Evolutionary conservation across 805 yeast genomes (phyloP).

Genomic region (Yarrowia sp.): DNA sequence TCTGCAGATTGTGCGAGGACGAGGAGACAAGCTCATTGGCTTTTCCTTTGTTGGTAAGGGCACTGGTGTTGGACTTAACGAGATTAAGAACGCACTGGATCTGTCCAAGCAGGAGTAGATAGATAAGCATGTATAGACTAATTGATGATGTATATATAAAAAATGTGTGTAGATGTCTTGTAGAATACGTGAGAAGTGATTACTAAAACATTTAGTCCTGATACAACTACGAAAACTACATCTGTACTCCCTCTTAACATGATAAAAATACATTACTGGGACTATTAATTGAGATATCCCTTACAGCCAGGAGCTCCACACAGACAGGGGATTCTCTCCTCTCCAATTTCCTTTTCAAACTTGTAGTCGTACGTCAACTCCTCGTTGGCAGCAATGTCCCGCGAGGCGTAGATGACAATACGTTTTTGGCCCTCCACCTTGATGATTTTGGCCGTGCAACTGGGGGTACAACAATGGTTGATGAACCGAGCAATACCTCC

Average conservation of each 20-base stretch:
- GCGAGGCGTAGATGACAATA: slow-evolving; percentile 90
- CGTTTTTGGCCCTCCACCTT: slow-evolving; percentile 93
- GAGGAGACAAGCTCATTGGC: slow-evolving; percentile 22
- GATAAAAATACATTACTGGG: slow-evolving; percentile 31
- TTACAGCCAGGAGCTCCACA: slow-evolving; percentile 97
- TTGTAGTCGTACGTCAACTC: slow-evolving; percentile 96
- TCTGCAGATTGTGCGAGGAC: slow-evolving; percentile 29
- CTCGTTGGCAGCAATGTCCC: slow-evolving; percentile 78
- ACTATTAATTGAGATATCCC: slow-evolving; percentile 79
- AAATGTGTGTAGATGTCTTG: too few species aligned
- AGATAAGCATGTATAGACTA: slow-evolving; percentile 25
- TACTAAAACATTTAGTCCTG: too few species aligned
- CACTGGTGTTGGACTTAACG: slow-evolving; percentile 19
- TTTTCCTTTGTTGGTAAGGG: slow-evolving; percentile 37
- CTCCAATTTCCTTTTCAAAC: slow-evolving; percentile 89
- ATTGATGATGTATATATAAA: background rate
- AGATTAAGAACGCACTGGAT: slow-evolving; percentile 26
- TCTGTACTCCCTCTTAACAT: background rate
- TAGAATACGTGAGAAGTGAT: too few species aligned
- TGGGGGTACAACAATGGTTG: slow-evolving; percentile 96
- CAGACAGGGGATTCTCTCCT: slow-evolving; percentile 85
- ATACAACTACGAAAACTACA: too few species aligned
- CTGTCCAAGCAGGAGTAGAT: slow-evolving; percentile 24
- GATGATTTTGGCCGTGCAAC: slow-evolving; percentile 95
- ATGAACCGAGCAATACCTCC: slow-evolving; percentile 95